Evolutionary conservation across 2,329 filamentous ascomycete genomes (phyloP), one percentile per base, ranked within the genome.

Genomic region (Helminthosporium solani): DNA sequence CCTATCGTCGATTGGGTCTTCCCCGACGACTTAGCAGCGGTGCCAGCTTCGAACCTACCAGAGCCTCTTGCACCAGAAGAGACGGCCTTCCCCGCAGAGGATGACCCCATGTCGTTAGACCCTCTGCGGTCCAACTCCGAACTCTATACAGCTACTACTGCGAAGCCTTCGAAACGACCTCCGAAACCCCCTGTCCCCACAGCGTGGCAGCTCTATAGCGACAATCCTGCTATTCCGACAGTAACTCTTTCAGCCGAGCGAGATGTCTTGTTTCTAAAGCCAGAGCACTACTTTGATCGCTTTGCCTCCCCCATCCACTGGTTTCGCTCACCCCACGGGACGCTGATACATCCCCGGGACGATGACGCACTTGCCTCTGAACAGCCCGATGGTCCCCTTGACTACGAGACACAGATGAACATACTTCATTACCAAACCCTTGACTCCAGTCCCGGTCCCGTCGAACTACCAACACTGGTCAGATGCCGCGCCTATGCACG

Each of bases 291-390:
- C 47, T 76, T 76, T 45, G 76, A 79, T 53, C 71, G 73, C 3
- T 79, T 78, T 52, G 75, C 74, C 1, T 77, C 75, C 5, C 75
- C 77, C 3, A 64, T 75, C 2, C 69, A 77, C 34, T 78, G 78
- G 62, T 78, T 79, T 49, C 74, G 77, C 39, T 75, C 75, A 1
- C 65, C 75, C 5, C 60, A 63, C 30, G 62, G 56, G 12, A 53
- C 64, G 16, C 45, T 68, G 16, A 16, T 62, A 11, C 54, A 52
- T 37, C 60, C 66, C 9, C 52, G 54, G 8, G 42, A 52, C 11
- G 63, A 64, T 20, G 53, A 70, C 28, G 28, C 46, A 6, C 42
- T 57, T n/a, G 60, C 66, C n/a, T 61, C 60, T 3, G 48, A 56
- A 5, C 54, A 59, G 20, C 63, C 59, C 15, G 57, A 58, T 18